Base-by-base conservation (phyloP, 108 stramenopile species). In the Conticribra guillardii region DNA sequence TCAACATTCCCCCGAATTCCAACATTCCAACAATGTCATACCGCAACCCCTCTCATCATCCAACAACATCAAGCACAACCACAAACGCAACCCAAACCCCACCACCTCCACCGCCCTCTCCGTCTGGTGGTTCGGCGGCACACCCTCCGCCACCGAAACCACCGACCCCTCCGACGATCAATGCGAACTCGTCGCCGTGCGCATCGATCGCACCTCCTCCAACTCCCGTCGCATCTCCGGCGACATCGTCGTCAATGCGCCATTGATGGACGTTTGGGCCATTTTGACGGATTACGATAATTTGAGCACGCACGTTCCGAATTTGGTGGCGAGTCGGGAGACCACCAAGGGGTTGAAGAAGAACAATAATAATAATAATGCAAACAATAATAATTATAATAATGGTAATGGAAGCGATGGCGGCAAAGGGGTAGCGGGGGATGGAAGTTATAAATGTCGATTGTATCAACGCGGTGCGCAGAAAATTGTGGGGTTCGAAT, bases 381-480 rank as follows among this genome's bases (percentile, higher is more conserved):
- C n/a, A n/a, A n/a, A n/a, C n/a, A n/a, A n/a, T n/a, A 63, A 29
- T 46, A 55, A 68, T 44, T 44, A 11, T 44, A 15, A 11, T 15
- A 44, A 44, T 48, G 34, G 48, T 3, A 33, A 56, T 37, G 33
- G 54, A 44, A 69, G 58, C 28, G 15, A n/a, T 2, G 62, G 75
- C 14, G 34, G 47, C 1, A 27, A 37, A 9, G 75, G 80, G 0
- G 24, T 34, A 14, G 54, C 60, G 1, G 80, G 80, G 1, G 80
- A 81, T 54, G 80, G 80, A 14, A 37, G 23, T 18, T 76, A 79
- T 18, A 34, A 59, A 56, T 80, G 84, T 23, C 50, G 85, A 34
- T 71, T 89, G 47, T 88, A 84, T 69, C 89, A 89, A 52, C 69
- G 86, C 49, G 89, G 89, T n/a, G 89, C 89, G 9, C 89, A 89